phyloP scores from a whole-genome alignment of 208 protist genomes.

The Strigomonas oncopelti region DNA sequence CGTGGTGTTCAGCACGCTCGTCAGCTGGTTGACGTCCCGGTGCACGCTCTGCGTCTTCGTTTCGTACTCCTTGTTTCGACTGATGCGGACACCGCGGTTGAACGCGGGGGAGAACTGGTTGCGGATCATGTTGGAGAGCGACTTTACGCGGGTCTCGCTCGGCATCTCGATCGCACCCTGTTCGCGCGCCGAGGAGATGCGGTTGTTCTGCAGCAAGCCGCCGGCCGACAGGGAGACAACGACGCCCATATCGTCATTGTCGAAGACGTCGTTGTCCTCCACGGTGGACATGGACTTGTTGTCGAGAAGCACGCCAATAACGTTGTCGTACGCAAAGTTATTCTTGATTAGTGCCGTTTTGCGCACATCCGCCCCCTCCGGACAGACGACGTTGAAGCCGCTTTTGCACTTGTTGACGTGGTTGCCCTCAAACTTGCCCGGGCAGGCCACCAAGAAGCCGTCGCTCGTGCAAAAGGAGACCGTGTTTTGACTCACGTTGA shows the following conservation, averaged over 20 bases:
- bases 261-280: constrained; percentile 79
- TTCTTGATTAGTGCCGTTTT: constrained; percentile 26
- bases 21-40: not conserved
- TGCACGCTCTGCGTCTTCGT: constrained; percentile 11
- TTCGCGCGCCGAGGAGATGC: constrained; percentile 60
- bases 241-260: constrained; percentile 63
- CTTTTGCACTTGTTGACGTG: constrained; percentile 53
- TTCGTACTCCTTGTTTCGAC: constrained; percentile 53
- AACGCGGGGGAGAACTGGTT: constrained; percentile 88
- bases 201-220: constrained; percentile 63
- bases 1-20: not conserved
- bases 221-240: constrained; percentile 31
- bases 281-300: constrained; percentile 37
- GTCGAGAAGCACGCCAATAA: constrained; percentile 42
- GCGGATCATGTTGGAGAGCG: constrained; percentile 62
- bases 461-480: constrained; percentile 49
- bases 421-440: constrained; percentile 61
- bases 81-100: constrained; percentile 44
- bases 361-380: not conserved
- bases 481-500: constrained; percentile 46
- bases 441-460: constrained; percentile 54
- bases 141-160: constrained; percentile 44
- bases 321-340: constrained; percentile 71
- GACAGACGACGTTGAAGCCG: constrained; percentile 48
- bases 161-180: constrained; percentile 59